phyloP scores from a whole-genome alignment of 306 rosid species.

The Echinosophora koreensis region DNA sequence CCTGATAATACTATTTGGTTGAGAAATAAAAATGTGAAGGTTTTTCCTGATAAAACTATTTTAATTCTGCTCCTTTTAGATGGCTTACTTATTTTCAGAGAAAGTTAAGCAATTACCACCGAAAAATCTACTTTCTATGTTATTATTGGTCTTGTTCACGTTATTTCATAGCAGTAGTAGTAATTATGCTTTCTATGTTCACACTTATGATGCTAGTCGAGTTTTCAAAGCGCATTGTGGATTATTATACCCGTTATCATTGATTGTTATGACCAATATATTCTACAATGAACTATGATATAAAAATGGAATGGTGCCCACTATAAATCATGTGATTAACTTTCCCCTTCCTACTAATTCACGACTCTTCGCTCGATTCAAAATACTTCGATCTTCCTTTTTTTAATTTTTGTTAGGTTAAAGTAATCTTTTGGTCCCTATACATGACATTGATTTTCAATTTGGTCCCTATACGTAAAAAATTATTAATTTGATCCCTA shows the following conservation, averaged over 20 bases:
- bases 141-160: too few relatives aligned
- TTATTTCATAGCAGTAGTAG: too few relatives aligned
- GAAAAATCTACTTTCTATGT: not conserved
- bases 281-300: not conserved
- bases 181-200: not conserved
- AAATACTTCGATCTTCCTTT: not conserved
- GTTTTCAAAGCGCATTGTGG: not conserved
- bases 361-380: not conserved
- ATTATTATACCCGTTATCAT: not conserved
- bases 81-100: not conserved
- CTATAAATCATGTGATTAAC: constrained; percentile 15
- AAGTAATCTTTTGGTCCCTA: too few relatives aligned
- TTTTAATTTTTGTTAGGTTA: not conserved
- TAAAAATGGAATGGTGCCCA: not conserved
- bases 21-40: not conserved
- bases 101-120: not conserved
- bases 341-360: not conserved
- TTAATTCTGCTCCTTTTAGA: not conserved
- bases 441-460: too few relatives aligned
- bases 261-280: not conserved
- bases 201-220: not conserved
- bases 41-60: not conserved
- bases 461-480: too few relatives aligned
- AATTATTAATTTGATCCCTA: too few relatives aligned
- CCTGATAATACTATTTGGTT: not conserved